Conservation (phyloP, 352 stramenopile genomes). For the Globisporangium nunn region DNA sequence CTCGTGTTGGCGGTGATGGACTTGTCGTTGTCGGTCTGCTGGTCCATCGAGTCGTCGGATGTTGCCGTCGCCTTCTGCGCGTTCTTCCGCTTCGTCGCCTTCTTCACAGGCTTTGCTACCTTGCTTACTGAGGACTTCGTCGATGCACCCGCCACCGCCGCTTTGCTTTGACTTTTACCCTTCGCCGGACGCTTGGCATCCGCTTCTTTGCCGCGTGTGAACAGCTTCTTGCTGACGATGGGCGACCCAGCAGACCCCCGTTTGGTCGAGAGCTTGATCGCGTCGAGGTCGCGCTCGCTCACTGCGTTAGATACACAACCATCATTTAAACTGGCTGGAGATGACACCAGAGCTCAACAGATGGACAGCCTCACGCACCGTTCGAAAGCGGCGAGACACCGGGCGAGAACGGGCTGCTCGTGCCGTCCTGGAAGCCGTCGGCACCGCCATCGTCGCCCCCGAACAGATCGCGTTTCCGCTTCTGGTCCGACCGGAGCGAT, state of each 20-base stretch:
- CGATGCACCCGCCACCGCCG: background rate
- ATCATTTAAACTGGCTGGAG: background rate
- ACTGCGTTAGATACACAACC: slow-evolving; percentile 14
- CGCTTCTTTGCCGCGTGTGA: slow-evolving; percentile 20
- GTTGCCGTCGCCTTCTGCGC: slow-evolving; percentile 31
- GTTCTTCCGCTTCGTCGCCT: slow-evolving; percentile 1
- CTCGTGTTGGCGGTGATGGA: slow-evolving; percentile 43
- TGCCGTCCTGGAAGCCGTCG: slow-evolving; percentile 27
- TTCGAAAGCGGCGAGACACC: slow-evolving; percentile 70
- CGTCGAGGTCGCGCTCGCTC: slow-evolving; percentile 53
- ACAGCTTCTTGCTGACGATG: slow-evolving; percentile 22
- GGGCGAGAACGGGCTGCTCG: slow-evolving; percentile 49
- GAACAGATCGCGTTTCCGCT: slow-evolving; percentile 26
- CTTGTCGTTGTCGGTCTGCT: slow-evolving; percentile 56
- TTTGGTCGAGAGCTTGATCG: slow-evolving; percentile 53
- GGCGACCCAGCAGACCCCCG: background rate
- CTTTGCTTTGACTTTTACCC: slow-evolving; percentile 5
- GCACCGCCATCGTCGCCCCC: slow-evolving; percentile 18
- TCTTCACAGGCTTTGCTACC: background rate
- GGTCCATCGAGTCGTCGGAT: slow-evolving; percentile 35
- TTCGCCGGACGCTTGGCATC: slow-evolving; percentile 17
- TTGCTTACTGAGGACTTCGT: slow-evolving; percentile 13
- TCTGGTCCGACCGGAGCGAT: slow-evolving; percentile 2
- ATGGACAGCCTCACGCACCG: slow-evolving; percentile 18
- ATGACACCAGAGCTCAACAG: background rate